phyloP scores from a whole-genome alignment of 495 filamentous ascomycete species.

The Rhizodiscina lignyota region DNA sequence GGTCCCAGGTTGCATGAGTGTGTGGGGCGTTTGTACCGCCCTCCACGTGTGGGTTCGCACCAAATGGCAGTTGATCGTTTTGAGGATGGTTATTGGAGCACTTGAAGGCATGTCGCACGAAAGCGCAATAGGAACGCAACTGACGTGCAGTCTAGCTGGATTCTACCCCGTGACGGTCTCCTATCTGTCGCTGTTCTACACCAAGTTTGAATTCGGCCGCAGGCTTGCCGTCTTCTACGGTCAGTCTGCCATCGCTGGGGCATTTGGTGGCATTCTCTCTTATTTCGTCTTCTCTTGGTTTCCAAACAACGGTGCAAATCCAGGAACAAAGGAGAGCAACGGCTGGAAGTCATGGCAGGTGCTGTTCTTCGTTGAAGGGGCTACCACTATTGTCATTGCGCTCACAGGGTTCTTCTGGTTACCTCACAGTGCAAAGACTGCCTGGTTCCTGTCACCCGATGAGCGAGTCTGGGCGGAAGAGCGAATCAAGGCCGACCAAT shows the following conservation, averaged over 20 bases:
- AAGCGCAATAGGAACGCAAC: background rate
- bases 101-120: constrained; percentile 17
- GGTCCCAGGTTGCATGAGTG: constrained; percentile 37
- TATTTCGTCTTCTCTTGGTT: constrained; percentile 25
- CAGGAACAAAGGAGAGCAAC: background rate
- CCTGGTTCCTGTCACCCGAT: constrained; percentile 35
- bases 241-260: constrained; percentile 39
- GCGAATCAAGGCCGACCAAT: constrained; percentile 17
- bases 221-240: constrained; percentile 38
- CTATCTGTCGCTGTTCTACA: constrained; percentile 38
- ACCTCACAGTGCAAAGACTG: constrained; percentile 28
- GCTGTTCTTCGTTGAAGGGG: constrained; percentile 39
- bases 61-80: constrained; percentile 22
- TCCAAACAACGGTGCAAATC: constrained; percentile 2
- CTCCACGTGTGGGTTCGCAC: constrained; percentile 23
- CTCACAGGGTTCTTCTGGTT: constrained; percentile 32
- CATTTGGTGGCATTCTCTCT: constrained; percentile 32
- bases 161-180: constrained; percentile 37
- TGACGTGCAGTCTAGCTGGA: constrained; percentile 21
- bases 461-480: constrained; percentile 29
- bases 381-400: constrained; percentile 29
- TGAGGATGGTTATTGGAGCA: constrained; percentile 27
- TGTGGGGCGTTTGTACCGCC: constrained; percentile 36
- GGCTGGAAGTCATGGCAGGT: constrained; percentile 33
- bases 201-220: constrained; percentile 34